Conservation (phyloP, 768 basidiomycete genomes). For the Trametopsis cervina region DNA sequence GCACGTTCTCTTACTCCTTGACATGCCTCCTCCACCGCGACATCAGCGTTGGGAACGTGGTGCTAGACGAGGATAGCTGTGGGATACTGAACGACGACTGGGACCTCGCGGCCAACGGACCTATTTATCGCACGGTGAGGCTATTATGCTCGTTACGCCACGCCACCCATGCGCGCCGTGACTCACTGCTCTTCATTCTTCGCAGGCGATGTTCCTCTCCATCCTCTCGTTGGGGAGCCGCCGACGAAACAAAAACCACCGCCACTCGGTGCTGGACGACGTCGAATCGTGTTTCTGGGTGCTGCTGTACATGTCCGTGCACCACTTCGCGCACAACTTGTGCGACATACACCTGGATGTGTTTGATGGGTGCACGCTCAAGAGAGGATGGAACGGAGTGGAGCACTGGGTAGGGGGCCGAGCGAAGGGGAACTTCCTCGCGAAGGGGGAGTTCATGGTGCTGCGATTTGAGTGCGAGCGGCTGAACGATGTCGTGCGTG, state of each 20-base stretch:
- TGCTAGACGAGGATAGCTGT: conserved; percentile 3
- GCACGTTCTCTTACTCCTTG: background rate
- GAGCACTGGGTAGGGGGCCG: background rate
- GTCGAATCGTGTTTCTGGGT: conserved; percentile 10
- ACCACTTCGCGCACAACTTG: background rate
- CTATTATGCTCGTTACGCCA: background rate
- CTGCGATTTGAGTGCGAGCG: too few species aligned
- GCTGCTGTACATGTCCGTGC: background rate
- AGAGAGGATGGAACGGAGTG: background rate
- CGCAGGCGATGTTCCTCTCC: conserved; percentile 8
- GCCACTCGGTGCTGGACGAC: conserved; percentile 7
- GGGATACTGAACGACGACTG: conserved; percentile 4
- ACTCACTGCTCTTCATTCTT: background rate
- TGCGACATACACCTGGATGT: background rate
- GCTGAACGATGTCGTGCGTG: too few species aligned
- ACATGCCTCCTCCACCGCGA: conserved; percentile 6
- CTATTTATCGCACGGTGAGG: background rate
- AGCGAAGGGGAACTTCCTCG: background rate
- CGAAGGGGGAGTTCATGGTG: too few species aligned
- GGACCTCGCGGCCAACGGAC: background rate
- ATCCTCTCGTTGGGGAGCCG: background rate
- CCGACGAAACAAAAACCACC: too few species aligned
- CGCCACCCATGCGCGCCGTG: too few species aligned
- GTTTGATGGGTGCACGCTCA: background rate
- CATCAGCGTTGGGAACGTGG: conserved; percentile 8